These are phyloP conservation scores for Zymoseptoria crescenta DNA, from an alignment of 2,329 filamentous ascomycete genomes.

Conservation along the genomic window DNA sequence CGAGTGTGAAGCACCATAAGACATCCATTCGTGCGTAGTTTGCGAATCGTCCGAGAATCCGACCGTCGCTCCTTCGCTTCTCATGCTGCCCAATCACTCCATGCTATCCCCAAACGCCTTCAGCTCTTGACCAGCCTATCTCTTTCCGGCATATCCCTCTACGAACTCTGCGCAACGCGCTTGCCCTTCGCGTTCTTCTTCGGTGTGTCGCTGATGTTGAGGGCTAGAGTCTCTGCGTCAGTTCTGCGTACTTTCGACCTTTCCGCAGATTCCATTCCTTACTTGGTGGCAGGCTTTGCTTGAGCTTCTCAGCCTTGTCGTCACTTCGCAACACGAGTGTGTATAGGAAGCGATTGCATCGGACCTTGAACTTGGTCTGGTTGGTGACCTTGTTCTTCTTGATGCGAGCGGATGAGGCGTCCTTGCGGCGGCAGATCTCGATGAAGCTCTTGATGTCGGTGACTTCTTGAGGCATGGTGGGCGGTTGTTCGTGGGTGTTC, in stretches of 20 bases:
- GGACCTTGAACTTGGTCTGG: conserved; percentile 99
- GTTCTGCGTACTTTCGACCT: neutral
- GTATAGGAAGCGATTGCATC: conserved; percentile 88
- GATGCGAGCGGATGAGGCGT: conserved; percentile 70
- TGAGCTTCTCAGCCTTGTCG: conserved; percentile 99
- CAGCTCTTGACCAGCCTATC: neutral
- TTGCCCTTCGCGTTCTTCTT: conserved; percentile 56
- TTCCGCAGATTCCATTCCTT: conserved; percentile 36
- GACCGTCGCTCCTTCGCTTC: neutral
- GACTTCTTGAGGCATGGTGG: conserved; percentile 97
- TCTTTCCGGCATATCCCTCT: neutral
- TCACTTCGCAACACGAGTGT: conserved; percentile 96
- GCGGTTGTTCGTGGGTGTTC: conserved; percentile 14
- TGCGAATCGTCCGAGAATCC: neutral
- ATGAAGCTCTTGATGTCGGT: conserved; percentile 99
- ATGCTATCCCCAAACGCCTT: neutral
- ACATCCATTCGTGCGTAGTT: neutral
- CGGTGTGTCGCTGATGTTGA: conserved; percentile 52
- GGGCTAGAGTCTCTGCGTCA: conserved; percentile 34
- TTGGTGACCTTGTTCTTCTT: conserved; percentile 68
- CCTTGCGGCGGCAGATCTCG: conserved; percentile 99
- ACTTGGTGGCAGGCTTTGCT: conserved; percentile 98
- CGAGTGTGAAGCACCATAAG: neutral
- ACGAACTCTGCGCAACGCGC: conserved; percentile 32
- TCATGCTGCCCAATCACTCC: neutral